These are phyloP conservation scores for Ascodesmis nigricans DNA, from an alignment of 495 filamentous ascomycete genomes.

Conservation along the genomic window DNA sequence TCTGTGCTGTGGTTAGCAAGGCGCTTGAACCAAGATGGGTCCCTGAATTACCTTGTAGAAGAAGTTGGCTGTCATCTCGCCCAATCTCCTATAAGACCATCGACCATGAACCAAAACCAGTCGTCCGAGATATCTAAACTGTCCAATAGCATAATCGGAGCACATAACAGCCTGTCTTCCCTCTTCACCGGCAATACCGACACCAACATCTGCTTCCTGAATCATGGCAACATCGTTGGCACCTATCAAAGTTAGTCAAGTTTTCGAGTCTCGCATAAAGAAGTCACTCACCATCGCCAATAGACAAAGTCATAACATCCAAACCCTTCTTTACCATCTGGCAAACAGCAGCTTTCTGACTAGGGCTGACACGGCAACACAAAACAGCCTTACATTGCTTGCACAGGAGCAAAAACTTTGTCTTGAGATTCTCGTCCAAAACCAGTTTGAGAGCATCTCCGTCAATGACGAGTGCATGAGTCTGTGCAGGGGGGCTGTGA, in stretches of 20 bases:
- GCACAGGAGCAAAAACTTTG: conserved; percentile 85
- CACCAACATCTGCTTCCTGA: conserved; percentile 93
- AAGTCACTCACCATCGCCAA: conserved; percentile 50
- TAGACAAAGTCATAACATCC: conserved; percentile 89
- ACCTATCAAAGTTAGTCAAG: conserved; percentile 10
- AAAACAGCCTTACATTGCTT: conserved; percentile 95
- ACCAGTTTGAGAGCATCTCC: conserved; percentile 85
- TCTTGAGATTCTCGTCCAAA: conserved; percentile 56
- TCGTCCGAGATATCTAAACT: conserved; percentile 84
- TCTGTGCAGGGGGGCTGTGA: conserved; percentile 64
- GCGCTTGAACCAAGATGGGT: too few species aligned
- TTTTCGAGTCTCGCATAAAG: neutral
- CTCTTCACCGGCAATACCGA: conserved; percentile 95
- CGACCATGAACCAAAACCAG: conserved; percentile 87
- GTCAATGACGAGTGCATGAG: conserved; percentile 92
- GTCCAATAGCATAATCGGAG: conserved; percentile 93
- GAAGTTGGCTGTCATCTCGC: conserved; percentile 92
- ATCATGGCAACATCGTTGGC: conserved; percentile 99
- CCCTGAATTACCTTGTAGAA: conserved; percentile 97
- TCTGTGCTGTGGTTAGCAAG: too few species aligned
- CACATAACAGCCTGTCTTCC: conserved; percentile 96
- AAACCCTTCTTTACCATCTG: conserved; percentile 82
- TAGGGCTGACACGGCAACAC: conserved; percentile 91
- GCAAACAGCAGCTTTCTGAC: conserved; percentile 95
- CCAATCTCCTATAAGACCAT: conserved; percentile 86